Conservation (phyloP, 2,329 filamentous ascomycete species). For the Rutstroemia sydowiana region DNA sequence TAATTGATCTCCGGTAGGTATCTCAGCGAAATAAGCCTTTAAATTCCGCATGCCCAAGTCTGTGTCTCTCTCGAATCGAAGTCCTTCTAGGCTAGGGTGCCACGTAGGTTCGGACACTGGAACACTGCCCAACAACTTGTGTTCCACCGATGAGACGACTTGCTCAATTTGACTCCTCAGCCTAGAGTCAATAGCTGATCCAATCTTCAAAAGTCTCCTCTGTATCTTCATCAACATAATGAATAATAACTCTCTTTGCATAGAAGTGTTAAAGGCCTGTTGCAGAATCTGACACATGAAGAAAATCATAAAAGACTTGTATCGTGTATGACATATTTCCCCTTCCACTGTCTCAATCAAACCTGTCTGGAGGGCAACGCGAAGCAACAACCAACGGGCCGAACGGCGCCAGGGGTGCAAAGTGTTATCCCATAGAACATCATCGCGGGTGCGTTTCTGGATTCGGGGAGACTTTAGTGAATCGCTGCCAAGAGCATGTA, state of each 20-base stretch:
- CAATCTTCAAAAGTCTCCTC: slow-evolving; percentile 37
- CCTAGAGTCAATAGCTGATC: neutral
- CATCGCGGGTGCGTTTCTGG: slow-evolving; percentile 47
- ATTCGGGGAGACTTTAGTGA: slow-evolving; percentile 29
- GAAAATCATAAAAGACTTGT: slow-evolving; percentile 46
- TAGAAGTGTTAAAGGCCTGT: slow-evolving; percentile 2
- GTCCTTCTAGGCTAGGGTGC: neutral
- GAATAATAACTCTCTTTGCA: slow-evolving; percentile 29
- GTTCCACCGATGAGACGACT: neutral
- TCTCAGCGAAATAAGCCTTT: too few species aligned
- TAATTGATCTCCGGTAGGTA: too few species aligned
- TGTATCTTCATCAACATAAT: slow-evolving; percentile 40
- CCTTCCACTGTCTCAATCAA: neutral
- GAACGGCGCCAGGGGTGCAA: slow-evolving; percentile 43
- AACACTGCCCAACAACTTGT: neutral
- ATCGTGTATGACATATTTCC: slow-evolving; percentile 24
- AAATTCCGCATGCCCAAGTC: too few species aligned
- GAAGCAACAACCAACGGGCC: slow-evolving; percentile 47
- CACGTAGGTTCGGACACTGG: neutral
- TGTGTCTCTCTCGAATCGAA: neutral
- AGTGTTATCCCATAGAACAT: slow-evolving; percentile 38
- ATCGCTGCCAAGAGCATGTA: slow-evolving; percentile 34
- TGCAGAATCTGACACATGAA: slow-evolving; percentile 36
- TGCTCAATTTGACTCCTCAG: neutral
- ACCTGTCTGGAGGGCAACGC: slow-evolving; percentile 40